A percentile compares a stretch with the other conserved stretches of the same genome.
These are phyloP conservation scores for Cyberlindnera galapagoensis DNA, from an alignment of 805 yeast genomes.

Conservation along the genomic window DNA sequence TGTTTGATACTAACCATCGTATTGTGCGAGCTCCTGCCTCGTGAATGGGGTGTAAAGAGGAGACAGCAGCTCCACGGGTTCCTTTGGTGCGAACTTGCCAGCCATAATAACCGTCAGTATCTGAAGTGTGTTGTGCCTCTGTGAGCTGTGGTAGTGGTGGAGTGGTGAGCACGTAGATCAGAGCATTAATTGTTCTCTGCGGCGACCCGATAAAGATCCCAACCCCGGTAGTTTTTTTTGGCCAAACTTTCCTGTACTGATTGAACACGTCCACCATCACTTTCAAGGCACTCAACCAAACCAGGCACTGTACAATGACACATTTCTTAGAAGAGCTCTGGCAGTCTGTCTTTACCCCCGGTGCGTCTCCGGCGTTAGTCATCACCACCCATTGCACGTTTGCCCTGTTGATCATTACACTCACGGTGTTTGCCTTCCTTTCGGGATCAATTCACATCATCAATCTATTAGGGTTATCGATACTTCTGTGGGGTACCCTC, in stretches of 20 bases:
- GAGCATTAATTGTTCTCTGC: too few species aligned
- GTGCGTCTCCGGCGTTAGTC: slow-evolving; percentile 84
- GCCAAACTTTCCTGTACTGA: too few species aligned
- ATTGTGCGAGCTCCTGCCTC: slow-evolving; percentile 34
- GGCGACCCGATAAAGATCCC: too few species aligned
- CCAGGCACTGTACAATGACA: slow-evolving; percentile 12
- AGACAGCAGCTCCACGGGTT: slow-evolving; percentile 42
- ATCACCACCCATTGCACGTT: slow-evolving; percentile 86
- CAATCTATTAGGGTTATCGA: slow-evolving; percentile 47
- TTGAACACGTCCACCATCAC: too few species aligned
- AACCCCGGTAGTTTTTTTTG: too few species aligned
- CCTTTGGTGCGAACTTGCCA: slow-evolving; percentile 46
- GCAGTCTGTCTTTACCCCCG: slow-evolving; percentile 90
- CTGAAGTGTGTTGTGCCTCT: too few species aligned
- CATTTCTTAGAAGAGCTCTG: slow-evolving; percentile 62
- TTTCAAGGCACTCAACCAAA: too few species aligned
- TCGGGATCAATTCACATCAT: slow-evolving; percentile 59
- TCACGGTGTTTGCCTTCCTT: slow-evolving; percentile 50
- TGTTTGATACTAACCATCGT: slow-evolving; percentile 33
- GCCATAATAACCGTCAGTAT: slow-evolving; percentile 1
- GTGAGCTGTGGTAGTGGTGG: too few species aligned
- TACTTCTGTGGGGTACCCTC: slow-evolving; percentile 68
- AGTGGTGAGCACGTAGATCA: too few species aligned
- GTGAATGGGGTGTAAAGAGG: slow-evolving; percentile 43
- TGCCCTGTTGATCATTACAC: slow-evolving; percentile 49